Conservation (phyloP, 192 early-diverging fungal genomes). For the Allomyces macrogynus region DNA sequence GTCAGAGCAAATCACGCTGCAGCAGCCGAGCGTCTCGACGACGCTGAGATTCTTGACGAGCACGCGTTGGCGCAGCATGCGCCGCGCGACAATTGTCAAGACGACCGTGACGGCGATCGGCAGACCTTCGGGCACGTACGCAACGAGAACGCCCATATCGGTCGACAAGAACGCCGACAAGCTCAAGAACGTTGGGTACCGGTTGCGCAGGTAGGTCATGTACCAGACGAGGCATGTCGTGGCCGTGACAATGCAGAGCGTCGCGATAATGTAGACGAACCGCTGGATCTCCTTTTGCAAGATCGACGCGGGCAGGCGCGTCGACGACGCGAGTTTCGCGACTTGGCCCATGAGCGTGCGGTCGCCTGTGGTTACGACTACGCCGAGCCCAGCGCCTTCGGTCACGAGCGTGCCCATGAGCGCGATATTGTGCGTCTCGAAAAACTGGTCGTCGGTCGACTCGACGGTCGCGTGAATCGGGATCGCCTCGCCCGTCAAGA, state of each 20-base stretch:
- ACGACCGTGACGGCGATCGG: conserved; percentile 58
- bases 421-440: conserved; percentile 67
- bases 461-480: conserved; percentile 37
- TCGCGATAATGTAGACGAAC: conserved; percentile 50
- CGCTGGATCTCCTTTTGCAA: conserved; percentile 39
- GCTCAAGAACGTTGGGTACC: conserved; percentile 32
- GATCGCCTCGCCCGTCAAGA: conserved; percentile 57
- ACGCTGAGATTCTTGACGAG: conserved; percentile 64
- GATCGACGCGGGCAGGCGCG: conserved; percentile 19
- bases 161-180: conserved; percentile 23
- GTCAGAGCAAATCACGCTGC: conserved; percentile 54
- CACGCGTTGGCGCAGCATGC: conserved; percentile 48
- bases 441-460: conserved; percentile 44
- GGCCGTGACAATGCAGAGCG: conserved; percentile 24
- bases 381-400: conserved; percentile 45
- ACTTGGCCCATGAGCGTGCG: conserved; percentile 57
- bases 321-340: conserved; percentile 29
- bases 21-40: conserved; percentile 71
- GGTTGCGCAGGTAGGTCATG: conserved; percentile 32
- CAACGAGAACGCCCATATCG: conserved; percentile 44
- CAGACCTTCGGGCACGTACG: conserved; percentile 62
- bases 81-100: conserved; percentile 51
- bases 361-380: conserved; percentile 61
- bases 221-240: conserved; percentile 25
- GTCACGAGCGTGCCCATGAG: conserved; percentile 50